Conservation (phyloP, 2,329 filamentous ascomycete genomes). For the Metarhizium anisopliae region DNA sequence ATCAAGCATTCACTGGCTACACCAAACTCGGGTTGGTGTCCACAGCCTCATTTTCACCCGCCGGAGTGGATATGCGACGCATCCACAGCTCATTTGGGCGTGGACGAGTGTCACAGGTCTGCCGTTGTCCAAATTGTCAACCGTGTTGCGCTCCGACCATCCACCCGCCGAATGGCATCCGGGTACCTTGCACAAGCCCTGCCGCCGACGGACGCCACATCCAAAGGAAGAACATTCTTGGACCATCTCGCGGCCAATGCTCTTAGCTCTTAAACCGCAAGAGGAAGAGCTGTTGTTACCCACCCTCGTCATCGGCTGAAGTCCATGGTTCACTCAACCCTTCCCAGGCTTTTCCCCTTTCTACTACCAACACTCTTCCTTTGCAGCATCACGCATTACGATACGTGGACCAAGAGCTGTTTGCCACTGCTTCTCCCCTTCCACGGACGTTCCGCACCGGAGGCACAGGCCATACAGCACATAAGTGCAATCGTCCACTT, state of each 20-base stretch:
- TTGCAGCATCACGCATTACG: neutral
- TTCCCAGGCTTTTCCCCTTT: too few species aligned
- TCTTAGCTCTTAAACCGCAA: too few species aligned
- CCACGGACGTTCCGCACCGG: too few species aligned
- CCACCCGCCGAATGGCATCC: neutral
- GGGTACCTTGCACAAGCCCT: conserved; percentile 15
- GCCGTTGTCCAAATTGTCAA: neutral
- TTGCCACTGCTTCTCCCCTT: neutral
- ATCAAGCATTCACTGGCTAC: too few species aligned
- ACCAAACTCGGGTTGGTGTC: too few species aligned
- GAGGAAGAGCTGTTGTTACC: too few species aligned
- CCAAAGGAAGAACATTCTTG: neutral
- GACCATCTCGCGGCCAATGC: neutral
- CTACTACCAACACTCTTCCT: neutral
- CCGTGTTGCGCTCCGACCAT: too few species aligned
- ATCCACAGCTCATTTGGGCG: conserved; percentile 5
- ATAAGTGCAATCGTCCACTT: too few species aligned
- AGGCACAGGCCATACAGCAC: too few species aligned
- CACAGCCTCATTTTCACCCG: neutral
- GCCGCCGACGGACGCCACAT: neutral
- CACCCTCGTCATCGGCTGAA: too few species aligned
- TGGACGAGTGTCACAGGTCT: neutral
- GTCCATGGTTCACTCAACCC: too few species aligned
- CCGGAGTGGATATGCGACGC: neutral
- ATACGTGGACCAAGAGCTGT: neutral